Conservation (phyloP, 192 early-diverging fungal species). For the Radiomyces spectabilis region DNA sequence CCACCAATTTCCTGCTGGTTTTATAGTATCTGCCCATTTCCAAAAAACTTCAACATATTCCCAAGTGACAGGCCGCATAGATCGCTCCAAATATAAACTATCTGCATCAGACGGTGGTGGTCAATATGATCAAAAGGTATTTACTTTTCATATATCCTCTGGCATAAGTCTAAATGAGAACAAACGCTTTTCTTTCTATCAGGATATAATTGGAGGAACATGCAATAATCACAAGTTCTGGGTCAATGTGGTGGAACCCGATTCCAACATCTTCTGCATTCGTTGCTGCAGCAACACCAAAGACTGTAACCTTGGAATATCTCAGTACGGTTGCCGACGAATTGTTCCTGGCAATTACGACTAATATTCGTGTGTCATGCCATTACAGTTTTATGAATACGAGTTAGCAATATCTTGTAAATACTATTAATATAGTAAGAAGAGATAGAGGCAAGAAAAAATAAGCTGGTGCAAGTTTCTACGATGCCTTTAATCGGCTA, state of each 20-base stretch:
- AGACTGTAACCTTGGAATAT: slow-evolving; percentile 25
- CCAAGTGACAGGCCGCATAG: slow-evolving; percentile 46
- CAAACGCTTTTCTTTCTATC: neutral
- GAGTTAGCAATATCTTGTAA: too few relatives aligned
- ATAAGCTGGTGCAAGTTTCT: too few relatives aligned
- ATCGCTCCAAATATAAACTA: slow-evolving; percentile 27
- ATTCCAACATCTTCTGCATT: slow-evolving; percentile 18
- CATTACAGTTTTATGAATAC: too few relatives aligned
- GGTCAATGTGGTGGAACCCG: slow-evolving; percentile 28
- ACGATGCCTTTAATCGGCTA: too few relatives aligned
- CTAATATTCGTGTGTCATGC: too few relatives aligned
- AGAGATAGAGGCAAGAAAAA: too few relatives aligned
- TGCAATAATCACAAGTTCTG: slow-evolving; percentile 28
- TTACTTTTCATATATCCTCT: too few relatives aligned
- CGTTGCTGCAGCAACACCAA: slow-evolving; percentile 19
- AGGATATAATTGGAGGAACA: slow-evolving; percentile 3
- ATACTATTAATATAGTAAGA: too few relatives aligned
- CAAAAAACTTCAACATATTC: slow-evolving; percentile 19
- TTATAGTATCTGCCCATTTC: slow-evolving; percentile 38
- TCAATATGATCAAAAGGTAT: slow-evolving; percentile 28
- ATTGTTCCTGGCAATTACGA: slow-evolving; percentile 32
- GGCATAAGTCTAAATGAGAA: neutral
- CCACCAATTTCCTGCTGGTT: slow-evolving; percentile 33
- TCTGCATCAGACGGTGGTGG: slow-evolving; percentile 31
- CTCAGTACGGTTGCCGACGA: slow-evolving; percentile 28